Base-by-base conservation (phyloP, 345 rosid species). In the Bruguiera gymnorhiza region DNA sequence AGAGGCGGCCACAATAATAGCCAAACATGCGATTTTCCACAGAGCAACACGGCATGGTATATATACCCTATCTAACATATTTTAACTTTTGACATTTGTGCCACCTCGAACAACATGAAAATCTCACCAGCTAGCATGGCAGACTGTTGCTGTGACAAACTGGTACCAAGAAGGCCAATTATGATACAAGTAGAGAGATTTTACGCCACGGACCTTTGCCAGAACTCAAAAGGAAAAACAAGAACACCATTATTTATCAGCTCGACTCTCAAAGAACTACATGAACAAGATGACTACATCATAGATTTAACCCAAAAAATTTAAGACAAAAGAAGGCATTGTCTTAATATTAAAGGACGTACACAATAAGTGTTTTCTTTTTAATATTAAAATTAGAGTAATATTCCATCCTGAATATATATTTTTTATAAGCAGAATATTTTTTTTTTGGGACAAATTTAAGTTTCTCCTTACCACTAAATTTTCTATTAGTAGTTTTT, bases 81-180 rank as follows among this genome's bases (percentile, higher is more conserved):
- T 21, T 53, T 27, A 23, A 54, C 4, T 65, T 43, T 53, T 43
- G 43, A 66, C 31, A 50, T 63, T 20, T 16, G 37, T 18, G 18
- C 32, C 58, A 61, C 62, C 55, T 21, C n/a, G 21, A 18, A 18
- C 66, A 27, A 3, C 31, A 36, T 56, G 55, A 65, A 68, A 70
- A 68, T 57, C 95, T 87, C 81, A 91, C 97, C 98, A 94, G 78
- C 85, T 85, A 68, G 96, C 95, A 76, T 94, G 98, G 67, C 97
- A 94, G 77, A 94, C 91, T 1, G 96, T 88, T 65, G 97, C 87
- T 3, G 97, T 91, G 71, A 94, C 81, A 75, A 94, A 94, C 85
- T 91, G 97, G 83, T 86, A 88, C 96, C 97, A 93, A 48, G 80
- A 81, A 11, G 97, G 98, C 80, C 85, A 54, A 73, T 73, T 86